Base-by-base conservation (phyloP, 2,329 filamentous ascomycete genomes). In the Colletotrichum sp. region DNA sequence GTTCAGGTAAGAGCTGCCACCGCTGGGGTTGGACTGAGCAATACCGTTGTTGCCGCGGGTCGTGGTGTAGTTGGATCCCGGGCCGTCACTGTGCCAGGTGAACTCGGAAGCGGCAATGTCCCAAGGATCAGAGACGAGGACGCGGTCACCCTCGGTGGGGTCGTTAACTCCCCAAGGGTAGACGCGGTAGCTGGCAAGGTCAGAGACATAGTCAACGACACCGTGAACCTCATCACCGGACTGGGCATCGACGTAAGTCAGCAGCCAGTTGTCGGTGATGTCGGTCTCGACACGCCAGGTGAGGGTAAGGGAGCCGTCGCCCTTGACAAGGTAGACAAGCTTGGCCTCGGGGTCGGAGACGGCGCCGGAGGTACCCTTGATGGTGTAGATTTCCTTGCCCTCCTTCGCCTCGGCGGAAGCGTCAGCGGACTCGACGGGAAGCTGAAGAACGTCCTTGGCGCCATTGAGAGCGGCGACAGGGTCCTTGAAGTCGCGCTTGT, bases 241-340 rank as follows among this genome's bases (percentile, higher is more conserved):
- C 8, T 79, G 79, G 8, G 87, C 87, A 71, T 89, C 86, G 47
- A 89, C 84, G 76, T 90, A 90, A 4, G 86, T 86, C 43, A 89
- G 79, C n/a, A 90, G 83, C 87, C 87, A 90, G 79, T 89, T 86
- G 74, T 84, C 83, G 16, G 82, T 74, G 61, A 90, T 80, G 70
- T 90, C 87, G 4, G 87, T 90, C 82, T 89, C 87, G 13, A 90
- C 81, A 77, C 87, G 83, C 88, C 88, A 90, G 1, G 86, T 83
- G 43, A 89, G 81, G 8, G 83, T 82, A 8, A 90, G 81, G 4
- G 78, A 80, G 55, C 84, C 84, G 34, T 87, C 83, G 1, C 81
- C 76, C 75, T 85, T 87, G 75, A 85, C 82, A 65, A 89, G 82
- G 80, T 90, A 90, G 74, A 88, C 85, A 16, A 90, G 81, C 68